Conservation (phyloP, 1,284 basidiomycete species). For the Mycena sp. region DNA sequence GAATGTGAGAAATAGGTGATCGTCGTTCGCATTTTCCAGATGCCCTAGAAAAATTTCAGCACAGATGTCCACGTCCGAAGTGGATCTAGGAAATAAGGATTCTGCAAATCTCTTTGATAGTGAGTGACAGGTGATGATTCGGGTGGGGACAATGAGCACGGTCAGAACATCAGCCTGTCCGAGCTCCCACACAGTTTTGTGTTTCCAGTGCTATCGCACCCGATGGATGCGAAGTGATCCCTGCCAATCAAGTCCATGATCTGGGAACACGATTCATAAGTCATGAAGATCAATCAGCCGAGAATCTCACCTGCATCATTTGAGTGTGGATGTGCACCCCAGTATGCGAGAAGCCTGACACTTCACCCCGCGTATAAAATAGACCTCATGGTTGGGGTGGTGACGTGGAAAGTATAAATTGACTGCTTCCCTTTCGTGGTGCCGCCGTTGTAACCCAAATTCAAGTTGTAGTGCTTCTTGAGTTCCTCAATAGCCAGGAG, state of each 20-base stretch:
- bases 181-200: conserved; percentile 29
- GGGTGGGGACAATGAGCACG: conserved; percentile 38
- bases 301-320: conserved; percentile 25
- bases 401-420: conserved; percentile 41
- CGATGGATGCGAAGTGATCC: conserved; percentile 20
- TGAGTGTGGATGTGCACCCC: conserved; percentile 28
- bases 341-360: conserved; percentile 35
- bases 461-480: conserved; percentile 32
- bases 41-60: conserved; percentile 16
- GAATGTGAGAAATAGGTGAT: conserved; percentile 39
- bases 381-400: conserved; percentile 33
- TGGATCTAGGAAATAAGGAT: conserved; percentile 31
- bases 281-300: neutral
- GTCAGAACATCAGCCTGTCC: conserved; percentile 17
- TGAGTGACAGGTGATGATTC: conserved; percentile 36
- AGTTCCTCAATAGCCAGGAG: conserved; percentile 24
- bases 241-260: conserved; percentile 33
- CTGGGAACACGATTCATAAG: conserved; percentile 11
- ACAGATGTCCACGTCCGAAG: conserved; percentile 1
- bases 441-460: conserved; percentile 42
- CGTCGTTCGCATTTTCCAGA: conserved; percentile 23
- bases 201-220: conserved; percentile 38
- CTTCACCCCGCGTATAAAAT: conserved; percentile 42
- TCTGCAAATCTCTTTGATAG: conserved; percentile 37
- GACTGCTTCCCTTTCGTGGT: conserved; percentile 35